A percentile compares a stretch with the other conserved stretches of the same genome.
Evolutionary conservation across 2,329 filamentous ascomycete genomes (phyloP).

Genomic region (Ploettnerulaceae sp.): DNA sequence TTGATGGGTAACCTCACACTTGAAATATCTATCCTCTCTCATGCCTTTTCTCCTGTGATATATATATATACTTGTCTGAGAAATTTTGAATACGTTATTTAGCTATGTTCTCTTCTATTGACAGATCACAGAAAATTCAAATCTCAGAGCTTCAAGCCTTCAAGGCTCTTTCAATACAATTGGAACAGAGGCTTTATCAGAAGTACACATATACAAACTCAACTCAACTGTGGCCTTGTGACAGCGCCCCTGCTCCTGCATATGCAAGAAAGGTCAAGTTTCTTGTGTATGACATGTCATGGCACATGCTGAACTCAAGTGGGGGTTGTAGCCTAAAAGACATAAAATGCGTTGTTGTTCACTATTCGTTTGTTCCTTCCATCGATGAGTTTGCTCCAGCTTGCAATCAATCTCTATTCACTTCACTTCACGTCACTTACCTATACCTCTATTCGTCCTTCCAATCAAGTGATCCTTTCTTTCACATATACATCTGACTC

Average conservation of each 20-base stretch:
- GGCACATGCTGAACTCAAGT: neutral
- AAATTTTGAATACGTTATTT: no score
- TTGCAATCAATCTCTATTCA: neutral
- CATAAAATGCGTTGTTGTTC: neutral
- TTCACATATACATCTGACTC: neutral
- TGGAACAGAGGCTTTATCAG: no score
- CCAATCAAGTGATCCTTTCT: neutral
- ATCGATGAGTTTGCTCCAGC: neutral
- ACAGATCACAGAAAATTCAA: no score
- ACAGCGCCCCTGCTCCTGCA: slow-evolving; percentile 8
- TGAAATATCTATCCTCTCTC: no score
- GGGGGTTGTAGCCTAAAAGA: neutral
- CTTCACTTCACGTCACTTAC: neutral
- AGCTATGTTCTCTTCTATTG: no score
- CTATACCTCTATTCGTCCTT: neutral
- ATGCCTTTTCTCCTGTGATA: no score
- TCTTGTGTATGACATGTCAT: neutral
- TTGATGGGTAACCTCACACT: no score
- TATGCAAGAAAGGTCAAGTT: slow-evolving; percentile 7
- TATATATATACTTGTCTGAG: no score
- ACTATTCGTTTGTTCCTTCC: neutral
- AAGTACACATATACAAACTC: no score
- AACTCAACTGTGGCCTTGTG: neutral
- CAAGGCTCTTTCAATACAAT: no score
- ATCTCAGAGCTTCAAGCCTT: no score